These are phyloP conservation scores for Trichoderma erinaceum DNA, from an alignment of 495 filamentous ascomycete species.

Conservation along the genomic window DNA sequence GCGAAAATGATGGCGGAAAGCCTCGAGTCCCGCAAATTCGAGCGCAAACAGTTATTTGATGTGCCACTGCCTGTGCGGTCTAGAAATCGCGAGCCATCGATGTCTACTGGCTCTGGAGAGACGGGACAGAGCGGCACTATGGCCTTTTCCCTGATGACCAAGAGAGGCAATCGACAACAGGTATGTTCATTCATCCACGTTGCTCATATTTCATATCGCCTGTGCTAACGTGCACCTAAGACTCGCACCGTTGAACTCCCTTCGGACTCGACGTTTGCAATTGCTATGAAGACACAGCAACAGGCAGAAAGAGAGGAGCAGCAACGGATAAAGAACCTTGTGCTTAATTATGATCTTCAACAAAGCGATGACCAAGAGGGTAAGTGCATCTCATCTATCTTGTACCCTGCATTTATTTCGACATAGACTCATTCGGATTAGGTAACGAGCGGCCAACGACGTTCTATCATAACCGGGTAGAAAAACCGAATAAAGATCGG, in stretches of 20 bases:
- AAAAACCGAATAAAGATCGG: constrained; percentile 66
- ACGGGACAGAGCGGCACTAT: constrained; percentile 46
- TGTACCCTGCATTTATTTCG: constrained; percentile 22
- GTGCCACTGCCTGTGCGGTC: constrained; percentile 85
- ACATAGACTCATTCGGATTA: constrained; percentile 19
- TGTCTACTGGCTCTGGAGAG: constrained; percentile 43
- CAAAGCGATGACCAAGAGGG: constrained; percentile 71
- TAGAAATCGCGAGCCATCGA: constrained; percentile 52
- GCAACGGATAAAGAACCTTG: constrained; percentile 93
- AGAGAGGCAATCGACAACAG: constrained; percentile 93
- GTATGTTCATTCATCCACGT: constrained; percentile 38
- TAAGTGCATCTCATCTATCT: constrained; percentile 41
- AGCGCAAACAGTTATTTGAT: constrained; percentile 89
- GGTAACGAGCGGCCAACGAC: constrained; percentile 43
- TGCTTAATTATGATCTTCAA: constrained; percentile 89
- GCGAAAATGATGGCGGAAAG: constrained; percentile 99
- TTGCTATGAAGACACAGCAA: constrained; percentile 92
- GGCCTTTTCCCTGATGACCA: constrained; percentile 94
- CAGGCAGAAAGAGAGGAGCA: constrained; percentile 94
- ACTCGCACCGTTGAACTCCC: constrained; percentile 91
- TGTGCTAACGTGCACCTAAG: constrained; percentile 34
- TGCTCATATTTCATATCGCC: neutral
- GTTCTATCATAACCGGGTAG: constrained; percentile 47
- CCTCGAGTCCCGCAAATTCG: constrained; percentile 85
- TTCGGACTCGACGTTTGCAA: constrained; percentile 87